Percentiles rank a stretch among this genome's conserved stretches.
Conservation (phyloP, 768 basidiomycete genomes). For the Suillus hirtellus region DNA sequence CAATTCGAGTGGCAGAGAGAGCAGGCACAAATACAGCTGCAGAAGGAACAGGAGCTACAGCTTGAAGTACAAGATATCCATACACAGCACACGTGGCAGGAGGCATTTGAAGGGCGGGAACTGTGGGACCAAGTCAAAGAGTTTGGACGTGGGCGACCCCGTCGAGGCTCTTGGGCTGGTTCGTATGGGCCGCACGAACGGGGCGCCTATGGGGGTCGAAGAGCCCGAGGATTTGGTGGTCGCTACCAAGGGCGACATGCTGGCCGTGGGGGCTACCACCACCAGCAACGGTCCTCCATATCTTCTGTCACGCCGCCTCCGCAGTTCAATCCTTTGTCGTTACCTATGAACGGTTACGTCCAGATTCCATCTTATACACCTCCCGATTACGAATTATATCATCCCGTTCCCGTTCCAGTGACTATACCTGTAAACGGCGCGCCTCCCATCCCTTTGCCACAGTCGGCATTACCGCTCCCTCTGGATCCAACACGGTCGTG, state of each 20-base stretch:
- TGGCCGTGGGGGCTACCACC: constrained; percentile 37
- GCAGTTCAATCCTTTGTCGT: constrained; percentile 33
- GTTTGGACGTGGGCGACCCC: constrained; percentile 25
- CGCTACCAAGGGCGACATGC: constrained; percentile 37
- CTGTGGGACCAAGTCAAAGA: constrained; percentile 25
- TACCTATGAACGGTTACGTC: constrained; percentile 29
- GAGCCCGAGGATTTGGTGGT: constrained; percentile 41
- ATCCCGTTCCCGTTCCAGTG: constrained; percentile 25
- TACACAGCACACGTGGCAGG: constrained; percentile 25
- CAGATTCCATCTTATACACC: constrained; percentile 30
- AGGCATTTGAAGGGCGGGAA: constrained; percentile 24
- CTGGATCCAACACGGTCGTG: constrained; percentile 67
- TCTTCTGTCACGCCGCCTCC: constrained; percentile 30
- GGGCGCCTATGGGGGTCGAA: constrained; percentile 30
- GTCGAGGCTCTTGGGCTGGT: constrained; percentile 34
- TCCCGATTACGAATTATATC: constrained; percentile 31
- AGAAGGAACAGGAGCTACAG: constrained; percentile 18
- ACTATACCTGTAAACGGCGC: constrained; percentile 22
- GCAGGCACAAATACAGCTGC: constrained; percentile 16
- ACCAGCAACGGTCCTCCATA: constrained; percentile 34
- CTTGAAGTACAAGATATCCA: constrained; percentile 12
- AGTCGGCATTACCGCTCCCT: constrained; percentile 49
- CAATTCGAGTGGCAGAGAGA: constrained; percentile 16
- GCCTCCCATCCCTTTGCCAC: constrained; percentile 44
- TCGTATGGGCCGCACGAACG: constrained; percentile 30